A percentile compares a stretch with the other conserved stretches of the same genome.
These are phyloP conservation scores for Suillus plorans DNA, from an alignment of 768 basidiomycete genomes.

Conservation along the genomic window DNA sequence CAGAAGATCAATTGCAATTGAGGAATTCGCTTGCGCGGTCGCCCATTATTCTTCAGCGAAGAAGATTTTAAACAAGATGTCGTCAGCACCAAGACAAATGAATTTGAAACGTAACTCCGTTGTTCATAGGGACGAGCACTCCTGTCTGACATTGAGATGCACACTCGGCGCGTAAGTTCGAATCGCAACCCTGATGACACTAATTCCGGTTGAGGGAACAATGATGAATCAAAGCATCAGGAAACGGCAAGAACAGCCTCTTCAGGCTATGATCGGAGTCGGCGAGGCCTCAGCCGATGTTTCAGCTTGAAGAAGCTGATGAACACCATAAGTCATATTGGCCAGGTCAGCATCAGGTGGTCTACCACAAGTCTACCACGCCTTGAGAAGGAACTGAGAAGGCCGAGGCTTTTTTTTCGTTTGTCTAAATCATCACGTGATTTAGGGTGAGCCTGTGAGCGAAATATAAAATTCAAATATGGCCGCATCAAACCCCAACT, in stretches of 20 bases:
- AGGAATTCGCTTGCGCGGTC: too few relatives aligned
- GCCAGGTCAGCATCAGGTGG: too few relatives aligned
- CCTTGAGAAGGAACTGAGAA: not conserved
- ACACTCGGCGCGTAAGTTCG: not conserved
- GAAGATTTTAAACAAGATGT: not conserved
- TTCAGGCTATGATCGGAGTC: not conserved
- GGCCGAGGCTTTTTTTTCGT: too few relatives aligned
- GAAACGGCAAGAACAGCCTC: too few relatives aligned
- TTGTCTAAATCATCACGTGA: too few relatives aligned
- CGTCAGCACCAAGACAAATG: not conserved
- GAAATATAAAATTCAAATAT: too few relatives aligned
- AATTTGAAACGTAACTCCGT: not conserved
- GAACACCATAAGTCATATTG: not conserved
- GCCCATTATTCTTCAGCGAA: not conserved
- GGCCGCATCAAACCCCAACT: too few relatives aligned
- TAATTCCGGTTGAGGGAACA: not conserved
- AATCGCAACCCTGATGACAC: not conserved
- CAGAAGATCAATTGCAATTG: not conserved
- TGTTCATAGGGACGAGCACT: not conserved
- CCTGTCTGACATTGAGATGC: not conserved
- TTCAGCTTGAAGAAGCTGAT: not conserved
- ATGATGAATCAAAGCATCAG: not conserved
- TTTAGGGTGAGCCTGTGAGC: too few relatives aligned
- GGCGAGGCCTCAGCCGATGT: not conserved
- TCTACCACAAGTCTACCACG: not conserved